Evolutionary conservation across 2,329 filamentous ascomycete genomes (phyloP).

Genomic region (Ophiocordyceps unilateralis): DNA sequence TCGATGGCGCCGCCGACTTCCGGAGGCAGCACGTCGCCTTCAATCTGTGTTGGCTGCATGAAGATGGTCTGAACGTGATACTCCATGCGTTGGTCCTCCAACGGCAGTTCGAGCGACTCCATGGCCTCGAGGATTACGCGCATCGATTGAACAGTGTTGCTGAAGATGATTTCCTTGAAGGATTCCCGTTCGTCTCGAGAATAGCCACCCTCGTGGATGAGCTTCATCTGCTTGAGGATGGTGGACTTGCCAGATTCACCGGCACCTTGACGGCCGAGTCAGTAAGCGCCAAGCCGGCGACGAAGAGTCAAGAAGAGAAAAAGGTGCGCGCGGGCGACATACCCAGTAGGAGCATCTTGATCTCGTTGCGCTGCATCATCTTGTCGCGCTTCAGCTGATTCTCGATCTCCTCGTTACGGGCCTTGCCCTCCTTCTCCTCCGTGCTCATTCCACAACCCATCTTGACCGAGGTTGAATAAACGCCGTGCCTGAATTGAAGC

Average conservation of each 20-base stretch:
- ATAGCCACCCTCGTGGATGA: slow-evolving; percentile 97
- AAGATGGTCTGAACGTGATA: slow-evolving; percentile 98
- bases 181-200: slow-evolving; percentile 69
- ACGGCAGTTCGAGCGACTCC: slow-evolving; percentile 57
- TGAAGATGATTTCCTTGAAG: slow-evolving; percentile 56
- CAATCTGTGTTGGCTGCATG: slow-evolving; percentile 94
- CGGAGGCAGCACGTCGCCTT: slow-evolving; percentile 83
- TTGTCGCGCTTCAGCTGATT: slow-evolving; percentile 98
- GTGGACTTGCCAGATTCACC: slow-evolving; percentile 93
- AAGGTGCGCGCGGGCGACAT: too few species aligned
- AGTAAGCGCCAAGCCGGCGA: background rate
- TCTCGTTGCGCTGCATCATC: slow-evolving; percentile 97
- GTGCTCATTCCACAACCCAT: slow-evolving; percentile 99
- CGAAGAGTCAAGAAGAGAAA: slow-evolving; percentile 1
- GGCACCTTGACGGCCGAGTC: slow-evolving; percentile 43
- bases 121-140: slow-evolving; percentile 52
- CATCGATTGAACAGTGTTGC: slow-evolving; percentile 54
- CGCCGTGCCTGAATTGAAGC: slow-evolving; percentile 2
- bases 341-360: slow-evolving; percentile 99
- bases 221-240: slow-evolving; percentile 98
- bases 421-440: slow-evolving; percentile 99
- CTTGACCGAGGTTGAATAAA: slow-evolving; percentile 30
- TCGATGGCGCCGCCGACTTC: slow-evolving; percentile 90
- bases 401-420: slow-evolving; percentile 98
- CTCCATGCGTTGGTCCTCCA: slow-evolving; percentile 83